These are phyloP conservation scores for Protomyces macrosporus DNA, from an alignment of 1,139 yeast species.

Conservation along the genomic window DNA sequence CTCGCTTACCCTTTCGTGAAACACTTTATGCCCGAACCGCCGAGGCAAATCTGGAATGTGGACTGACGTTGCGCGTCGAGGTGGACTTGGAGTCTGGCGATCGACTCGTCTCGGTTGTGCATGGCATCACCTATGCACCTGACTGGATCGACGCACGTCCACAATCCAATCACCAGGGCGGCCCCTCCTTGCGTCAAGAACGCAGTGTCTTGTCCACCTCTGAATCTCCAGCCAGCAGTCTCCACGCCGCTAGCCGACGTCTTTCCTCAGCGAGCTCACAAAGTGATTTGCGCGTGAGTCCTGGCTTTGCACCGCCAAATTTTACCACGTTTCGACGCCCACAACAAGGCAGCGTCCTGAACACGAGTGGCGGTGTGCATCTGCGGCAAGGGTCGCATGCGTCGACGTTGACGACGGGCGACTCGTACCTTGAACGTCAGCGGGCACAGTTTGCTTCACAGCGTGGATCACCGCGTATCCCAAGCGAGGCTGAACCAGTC, in stretches of 20 bases:
- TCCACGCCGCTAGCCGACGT: neutral
- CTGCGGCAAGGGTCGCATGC: neutral
- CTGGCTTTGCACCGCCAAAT: neutral
- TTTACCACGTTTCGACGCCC: neutral
- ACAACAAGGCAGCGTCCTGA: neutral
- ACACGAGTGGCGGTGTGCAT: neutral
- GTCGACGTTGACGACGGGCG: neutral
- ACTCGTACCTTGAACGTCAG: neutral
- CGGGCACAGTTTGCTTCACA: neutral
- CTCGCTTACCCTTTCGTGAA: constrained; percentile 7
- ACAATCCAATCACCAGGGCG: neutral
- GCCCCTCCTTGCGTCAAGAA: constrained; percentile 1
- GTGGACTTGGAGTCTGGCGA: constrained; percentile 2
- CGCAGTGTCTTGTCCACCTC: neutral
- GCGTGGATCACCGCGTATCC: neutral
- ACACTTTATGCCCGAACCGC: constrained; percentile 9
- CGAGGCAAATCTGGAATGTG: constrained; percentile 13
- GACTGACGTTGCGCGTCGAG: constrained; percentile 15
- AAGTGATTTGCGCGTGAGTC: neutral
- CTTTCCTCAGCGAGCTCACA: neutral
- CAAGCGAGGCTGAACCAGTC: neutral
- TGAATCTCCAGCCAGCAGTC: neutral
- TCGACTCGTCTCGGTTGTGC: constrained; percentile 10
- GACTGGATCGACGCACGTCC: constrained; percentile 16
- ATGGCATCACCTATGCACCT: constrained; percentile 5